phyloP scores from a whole-genome alignment of 148 eudicot species.

The Rheum nobile region DNA sequence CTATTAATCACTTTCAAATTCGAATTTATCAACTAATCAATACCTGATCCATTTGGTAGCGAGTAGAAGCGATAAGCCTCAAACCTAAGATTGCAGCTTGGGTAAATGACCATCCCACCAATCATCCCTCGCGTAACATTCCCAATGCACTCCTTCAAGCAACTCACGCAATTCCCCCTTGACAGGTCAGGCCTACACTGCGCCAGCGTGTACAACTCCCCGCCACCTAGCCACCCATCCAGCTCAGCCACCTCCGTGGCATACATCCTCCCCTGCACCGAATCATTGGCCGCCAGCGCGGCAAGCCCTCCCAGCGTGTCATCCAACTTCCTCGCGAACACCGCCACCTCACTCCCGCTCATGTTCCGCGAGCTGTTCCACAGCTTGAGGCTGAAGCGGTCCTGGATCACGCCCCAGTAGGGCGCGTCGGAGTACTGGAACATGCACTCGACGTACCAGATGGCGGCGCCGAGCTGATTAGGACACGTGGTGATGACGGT shows the following conservation, averaged over 20 bases:
- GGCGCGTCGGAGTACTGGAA: not conserved
- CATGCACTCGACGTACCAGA: slow-evolving; percentile 7
- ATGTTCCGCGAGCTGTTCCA: not conserved
- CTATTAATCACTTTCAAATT: not conserved
- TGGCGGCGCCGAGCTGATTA: not conserved
- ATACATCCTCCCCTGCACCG: not conserved
- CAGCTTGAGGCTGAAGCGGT: not conserved
- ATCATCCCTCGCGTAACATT: not conserved
- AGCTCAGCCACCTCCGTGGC: not conserved
- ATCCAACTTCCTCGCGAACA: not conserved
- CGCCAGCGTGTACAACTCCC: not conserved
- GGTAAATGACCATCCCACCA: not conserved
- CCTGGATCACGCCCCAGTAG: not conserved
- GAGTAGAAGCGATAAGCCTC: not conserved
- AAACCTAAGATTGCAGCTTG: not conserved
- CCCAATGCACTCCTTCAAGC: not conserved
- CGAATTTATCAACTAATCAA: not conserved
- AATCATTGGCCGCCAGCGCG: not conserved
- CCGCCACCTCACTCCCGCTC: not conserved
- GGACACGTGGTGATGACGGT: not conserved
- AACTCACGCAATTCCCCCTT: not conserved
- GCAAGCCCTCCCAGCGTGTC: not conserved
- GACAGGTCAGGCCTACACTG: not conserved
- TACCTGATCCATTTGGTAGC: not conserved
- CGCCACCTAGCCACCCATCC: not conserved